Percentiles rank a stretch among this genome's conserved stretches.
These are phyloP conservation scores for Morella rubra DNA, from an alignment of 306 rosid species.

Conservation along the genomic window DNA sequence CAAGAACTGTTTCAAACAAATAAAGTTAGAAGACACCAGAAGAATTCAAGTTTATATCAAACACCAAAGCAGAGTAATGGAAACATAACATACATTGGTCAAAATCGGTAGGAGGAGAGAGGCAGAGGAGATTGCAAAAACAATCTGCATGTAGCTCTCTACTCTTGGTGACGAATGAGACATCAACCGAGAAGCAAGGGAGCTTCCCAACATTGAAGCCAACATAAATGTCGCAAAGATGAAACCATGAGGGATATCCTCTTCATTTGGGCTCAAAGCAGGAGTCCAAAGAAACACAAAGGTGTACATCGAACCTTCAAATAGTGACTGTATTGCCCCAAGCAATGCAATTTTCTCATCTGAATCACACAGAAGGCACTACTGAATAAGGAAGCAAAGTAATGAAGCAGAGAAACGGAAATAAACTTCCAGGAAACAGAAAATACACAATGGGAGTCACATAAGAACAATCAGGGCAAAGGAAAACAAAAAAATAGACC, in stretches of 20 bases:
- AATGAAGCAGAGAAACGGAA: slow-evolving; percentile 4
- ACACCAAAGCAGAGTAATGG: not conserved
- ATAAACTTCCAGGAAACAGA: slow-evolving; percentile 3
- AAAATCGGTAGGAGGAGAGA: slow-evolving; percentile 75
- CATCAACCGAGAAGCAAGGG: slow-evolving; percentile 79
- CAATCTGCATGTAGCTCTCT: slow-evolving; percentile 92
- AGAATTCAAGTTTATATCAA: slow-evolving; percentile 13
- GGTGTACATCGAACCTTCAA: slow-evolving; percentile 96
- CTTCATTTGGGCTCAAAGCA: slow-evolving; percentile 88
- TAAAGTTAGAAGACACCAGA: slow-evolving; percentile 33
- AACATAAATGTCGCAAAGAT: slow-evolving; percentile 95
- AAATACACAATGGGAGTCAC: slow-evolving; percentile 12
- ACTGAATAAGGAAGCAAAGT: slow-evolving; percentile 14
- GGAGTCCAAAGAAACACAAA: slow-evolving; percentile 97
- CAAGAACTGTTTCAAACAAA: slow-evolving; percentile 58
- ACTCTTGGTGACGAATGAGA: slow-evolving; percentile 62
- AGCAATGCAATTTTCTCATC: slow-evolving; percentile 83
- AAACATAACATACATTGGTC: slow-evolving; percentile 54
- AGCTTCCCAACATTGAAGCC: slow-evolving; percentile 97
- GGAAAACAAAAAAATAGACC: too few species aligned
- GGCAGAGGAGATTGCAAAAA: slow-evolving; percentile 59
- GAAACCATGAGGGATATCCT: slow-evolving; percentile 90
- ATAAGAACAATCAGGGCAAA: slow-evolving; percentile 4
- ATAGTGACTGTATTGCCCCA: slow-evolving; percentile 91
- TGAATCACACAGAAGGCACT: slow-evolving; percentile 34